Evolutionary conservation across 2,329 filamentous ascomycete genomes (phyloP).

Genomic region (Fusarium metavorans): DNA sequence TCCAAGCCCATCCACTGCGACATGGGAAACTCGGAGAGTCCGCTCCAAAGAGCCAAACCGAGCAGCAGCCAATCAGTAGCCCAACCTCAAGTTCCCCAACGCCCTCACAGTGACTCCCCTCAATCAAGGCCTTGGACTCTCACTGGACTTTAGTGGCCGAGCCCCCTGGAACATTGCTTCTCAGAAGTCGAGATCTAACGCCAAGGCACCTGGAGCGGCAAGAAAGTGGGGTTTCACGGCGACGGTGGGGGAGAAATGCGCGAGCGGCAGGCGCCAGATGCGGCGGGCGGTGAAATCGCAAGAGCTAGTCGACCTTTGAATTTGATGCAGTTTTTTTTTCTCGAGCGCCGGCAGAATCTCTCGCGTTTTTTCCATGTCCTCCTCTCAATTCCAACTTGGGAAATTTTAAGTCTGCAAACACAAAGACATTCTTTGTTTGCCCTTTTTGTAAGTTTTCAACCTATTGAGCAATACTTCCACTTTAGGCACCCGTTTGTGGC

Average conservation of each 20-base stretch:
- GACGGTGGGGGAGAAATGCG: slow-evolving; percentile 23
- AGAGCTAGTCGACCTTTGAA: slow-evolving; percentile 35
- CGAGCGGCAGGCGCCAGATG: slow-evolving; percentile 34
- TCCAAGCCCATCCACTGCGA: slow-evolving; percentile 27
- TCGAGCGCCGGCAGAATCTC: slow-evolving; percentile 43
- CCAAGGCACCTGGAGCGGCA: slow-evolving; percentile 14
- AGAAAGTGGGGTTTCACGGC: slow-evolving; percentile 32
- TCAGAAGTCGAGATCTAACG: background rate
- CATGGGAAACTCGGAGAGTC: slow-evolving; percentile 18
- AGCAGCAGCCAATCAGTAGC: slow-evolving; percentile 20
- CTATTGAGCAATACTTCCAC: background rate
- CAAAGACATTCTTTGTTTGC: background rate
- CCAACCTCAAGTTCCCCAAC: background rate
- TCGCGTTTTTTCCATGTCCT: slow-evolving; percentile 29
- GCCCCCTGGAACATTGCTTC: background rate
- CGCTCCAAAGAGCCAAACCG: background rate
- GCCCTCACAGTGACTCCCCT: background rate
- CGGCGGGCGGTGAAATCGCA: slow-evolving; percentile 48
- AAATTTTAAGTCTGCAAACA: background rate
- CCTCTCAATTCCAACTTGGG: slow-evolving; percentile 24
- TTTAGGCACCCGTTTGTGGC: slow-evolving; percentile 9
- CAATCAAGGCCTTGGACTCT: background rate
- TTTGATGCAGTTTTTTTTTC: slow-evolving; percentile 42
- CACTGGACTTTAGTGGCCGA: background rate
- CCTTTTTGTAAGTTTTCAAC: slow-evolving; percentile 23